Evolutionary conservation across 768 basidiomycete genomes (phyloP).

Genomic region (Naganishia vaughanmartiniae): DNA sequence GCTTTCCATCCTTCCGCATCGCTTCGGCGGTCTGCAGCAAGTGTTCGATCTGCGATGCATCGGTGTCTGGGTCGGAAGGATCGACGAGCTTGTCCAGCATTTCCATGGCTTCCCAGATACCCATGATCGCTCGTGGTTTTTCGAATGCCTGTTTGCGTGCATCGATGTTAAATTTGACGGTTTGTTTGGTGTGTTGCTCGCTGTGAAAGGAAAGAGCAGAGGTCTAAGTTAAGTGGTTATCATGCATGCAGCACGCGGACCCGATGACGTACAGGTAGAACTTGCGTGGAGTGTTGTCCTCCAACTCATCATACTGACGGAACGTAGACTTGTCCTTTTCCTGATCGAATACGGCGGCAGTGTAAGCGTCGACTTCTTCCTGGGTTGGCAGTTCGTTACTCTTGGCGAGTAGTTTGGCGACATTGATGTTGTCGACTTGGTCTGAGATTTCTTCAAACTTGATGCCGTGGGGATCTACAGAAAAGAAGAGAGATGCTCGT

Average conservation of each 20-base stretch:
- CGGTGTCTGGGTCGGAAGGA: conserved; percentile 66
- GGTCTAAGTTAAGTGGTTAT: neutral
- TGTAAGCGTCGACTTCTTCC: neutral
- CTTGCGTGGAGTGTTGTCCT: conserved; percentile 45
- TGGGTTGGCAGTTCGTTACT: conserved; percentile 10
- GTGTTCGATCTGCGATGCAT: too few species aligned
- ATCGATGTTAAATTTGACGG: conserved; percentile 75
- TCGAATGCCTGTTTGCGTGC: conserved; percentile 70
- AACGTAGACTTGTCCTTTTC: conserved; percentile 48
- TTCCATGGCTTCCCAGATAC: conserved; percentile 50
- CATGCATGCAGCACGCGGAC: neutral
- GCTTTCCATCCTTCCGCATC: conserved; percentile 51
- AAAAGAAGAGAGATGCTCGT: neutral
- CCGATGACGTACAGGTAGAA: conserved; percentile 41
- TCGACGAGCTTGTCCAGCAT: conserved; percentile 82
- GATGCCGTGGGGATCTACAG: conserved; percentile 25
- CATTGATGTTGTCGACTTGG: conserved; percentile 47
- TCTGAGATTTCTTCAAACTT: conserved; percentile 46
- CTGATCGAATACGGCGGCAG: conserved; percentile 41
- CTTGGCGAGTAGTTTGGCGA: conserved; percentile 41
- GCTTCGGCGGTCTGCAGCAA: conserved; percentile 47
- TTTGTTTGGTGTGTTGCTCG: conserved; percentile 66
- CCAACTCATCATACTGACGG: conserved; percentile 47
- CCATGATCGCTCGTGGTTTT: conserved; percentile 69
- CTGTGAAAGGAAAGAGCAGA: neutral